Conservation (phyloP, 1,284 basidiomycete genomes). For the Ceratobasidium papillatum region DNA sequence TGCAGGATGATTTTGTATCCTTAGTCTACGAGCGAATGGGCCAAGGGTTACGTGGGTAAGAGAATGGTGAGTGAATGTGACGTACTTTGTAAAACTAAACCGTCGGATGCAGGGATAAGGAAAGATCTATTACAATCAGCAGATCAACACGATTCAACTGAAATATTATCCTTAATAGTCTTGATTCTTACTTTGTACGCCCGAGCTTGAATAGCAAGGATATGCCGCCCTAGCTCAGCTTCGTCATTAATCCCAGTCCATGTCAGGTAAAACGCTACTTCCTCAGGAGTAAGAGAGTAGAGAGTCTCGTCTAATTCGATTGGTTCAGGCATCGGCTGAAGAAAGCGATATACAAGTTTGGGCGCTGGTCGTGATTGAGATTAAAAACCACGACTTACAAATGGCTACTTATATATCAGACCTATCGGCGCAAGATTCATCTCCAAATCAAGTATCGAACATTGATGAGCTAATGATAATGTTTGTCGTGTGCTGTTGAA, state of each 20-base stretch:
- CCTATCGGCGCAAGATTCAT: too few relatives aligned
- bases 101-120: constrained; percentile 56
- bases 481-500: too few relatives aligned
- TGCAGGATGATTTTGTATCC: constrained; percentile 51
- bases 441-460: too few relatives aligned
- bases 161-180: not conserved
- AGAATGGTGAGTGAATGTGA: not conserved
- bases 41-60: constrained; percentile 26
- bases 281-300: constrained; percentile 48
- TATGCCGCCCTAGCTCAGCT: constrained; percentile 57
- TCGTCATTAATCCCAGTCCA: constrained; percentile 57
- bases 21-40: not conserved
- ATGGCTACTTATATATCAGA: too few relatives aligned
- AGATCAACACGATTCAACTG: not conserved
- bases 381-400: not conserved
- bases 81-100: constrained; percentile 57
- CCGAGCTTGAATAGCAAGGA: constrained; percentile 56
- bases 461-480: too few relatives aligned
- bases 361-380: not conserved
- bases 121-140: constrained; percentile 48
- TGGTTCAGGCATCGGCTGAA: not conserved
- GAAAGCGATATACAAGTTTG: not conserved
- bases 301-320: constrained; percentile 8
- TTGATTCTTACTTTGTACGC: constrained; percentile 55
- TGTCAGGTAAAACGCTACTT: constrained; percentile 54